Evolutionary conservation across 768 basidiomycete genomes (phyloP).

Genomic region (Sporobolomyces roseus): DNA sequence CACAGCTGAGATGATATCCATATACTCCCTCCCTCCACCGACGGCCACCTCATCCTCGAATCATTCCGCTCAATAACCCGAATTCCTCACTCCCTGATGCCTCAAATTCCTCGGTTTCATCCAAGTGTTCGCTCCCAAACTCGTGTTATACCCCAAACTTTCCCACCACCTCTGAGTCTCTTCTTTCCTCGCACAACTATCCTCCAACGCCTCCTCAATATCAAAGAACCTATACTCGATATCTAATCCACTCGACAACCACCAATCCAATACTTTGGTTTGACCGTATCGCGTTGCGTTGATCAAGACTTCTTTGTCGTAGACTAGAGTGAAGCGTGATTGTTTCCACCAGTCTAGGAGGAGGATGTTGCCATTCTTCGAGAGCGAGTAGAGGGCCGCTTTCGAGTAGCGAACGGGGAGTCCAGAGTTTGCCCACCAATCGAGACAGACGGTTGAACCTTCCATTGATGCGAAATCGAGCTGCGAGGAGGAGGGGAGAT

Average conservation of each 20-base stretch:
- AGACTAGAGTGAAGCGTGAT: conserved; percentile 64
- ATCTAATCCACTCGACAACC: conserved; percentile 71
- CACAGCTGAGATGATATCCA: too few relatives aligned
- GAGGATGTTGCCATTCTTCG: conserved; percentile 72
- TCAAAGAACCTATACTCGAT: conserved; percentile 87
- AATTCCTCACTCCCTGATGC: neutral
- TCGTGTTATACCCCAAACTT: conserved; percentile 73
- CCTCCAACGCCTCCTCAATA: conserved; percentile 84
- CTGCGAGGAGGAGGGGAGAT: neutral
- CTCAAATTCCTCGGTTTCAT: conserved; percentile 31
- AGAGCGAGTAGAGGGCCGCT: conserved; percentile 70
- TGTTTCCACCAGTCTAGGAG: conserved; percentile 76
- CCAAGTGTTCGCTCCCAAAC: conserved; percentile 77
- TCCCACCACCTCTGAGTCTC: conserved; percentile 76
- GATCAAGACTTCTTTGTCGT: conserved; percentile 72
- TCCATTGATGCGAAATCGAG: conserved; percentile 81
- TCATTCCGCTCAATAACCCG: too few relatives aligned
- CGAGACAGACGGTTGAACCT: conserved; percentile 68
- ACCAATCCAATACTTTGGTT: conserved; percentile 80
- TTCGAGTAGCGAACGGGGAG: conserved; percentile 68
- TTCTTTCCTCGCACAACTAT: conserved; percentile 59
- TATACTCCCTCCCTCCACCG: too few relatives aligned
- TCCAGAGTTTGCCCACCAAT: conserved; percentile 79
- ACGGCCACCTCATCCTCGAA: too few relatives aligned
- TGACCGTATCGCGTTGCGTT: conserved; percentile 78